phyloP scores from a whole-genome alignment of 331 rosid genomes.

The Quercus phellos region DNA sequence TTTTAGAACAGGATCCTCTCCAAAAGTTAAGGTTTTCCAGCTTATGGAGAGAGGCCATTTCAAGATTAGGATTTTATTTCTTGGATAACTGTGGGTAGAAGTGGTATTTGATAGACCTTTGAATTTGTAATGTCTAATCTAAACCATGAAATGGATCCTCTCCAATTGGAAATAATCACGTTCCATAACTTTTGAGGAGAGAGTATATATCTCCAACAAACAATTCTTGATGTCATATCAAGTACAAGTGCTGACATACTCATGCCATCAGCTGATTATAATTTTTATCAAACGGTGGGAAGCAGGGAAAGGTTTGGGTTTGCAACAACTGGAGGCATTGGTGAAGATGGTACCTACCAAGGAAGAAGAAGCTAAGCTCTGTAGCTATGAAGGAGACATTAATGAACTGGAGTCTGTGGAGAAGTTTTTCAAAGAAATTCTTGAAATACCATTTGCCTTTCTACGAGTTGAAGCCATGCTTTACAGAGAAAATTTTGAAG shows the following conservation, averaged over 20 bases:
- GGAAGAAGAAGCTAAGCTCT: slow-evolving; percentile 76
- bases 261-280: background rate
- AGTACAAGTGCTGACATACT: too few species aligned
- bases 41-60: too few species aligned
- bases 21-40: too few species aligned
- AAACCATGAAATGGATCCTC: background rate
- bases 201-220: too few species aligned
- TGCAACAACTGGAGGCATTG: slow-evolving; percentile 84
- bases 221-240: too few species aligned
- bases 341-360: slow-evolving; percentile 85
- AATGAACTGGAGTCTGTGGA: slow-evolving; percentile 86
- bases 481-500: slow-evolving; percentile 82
- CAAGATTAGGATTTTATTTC: too few species aligned
- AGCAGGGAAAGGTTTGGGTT: slow-evolving; percentile 65
- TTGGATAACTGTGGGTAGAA: too few species aligned
- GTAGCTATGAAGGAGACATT: slow-evolving; percentile 61
- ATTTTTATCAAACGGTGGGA: slow-evolving; percentile 7
- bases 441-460: slow-evolving; percentile 66
- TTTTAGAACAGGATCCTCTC: too few species aligned
- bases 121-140: background rate
- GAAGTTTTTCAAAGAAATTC: slow-evolving; percentile 61
- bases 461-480: slow-evolving; percentile 81
- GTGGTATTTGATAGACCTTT: too few species aligned
- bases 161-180: background rate
- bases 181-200: too few species aligned